Evolutionary conservation across 768 basidiomycete genomes (phyloP), one percentile per base, ranked within the genome.

Genomic region (Strobilomyces confusus): DNA sequence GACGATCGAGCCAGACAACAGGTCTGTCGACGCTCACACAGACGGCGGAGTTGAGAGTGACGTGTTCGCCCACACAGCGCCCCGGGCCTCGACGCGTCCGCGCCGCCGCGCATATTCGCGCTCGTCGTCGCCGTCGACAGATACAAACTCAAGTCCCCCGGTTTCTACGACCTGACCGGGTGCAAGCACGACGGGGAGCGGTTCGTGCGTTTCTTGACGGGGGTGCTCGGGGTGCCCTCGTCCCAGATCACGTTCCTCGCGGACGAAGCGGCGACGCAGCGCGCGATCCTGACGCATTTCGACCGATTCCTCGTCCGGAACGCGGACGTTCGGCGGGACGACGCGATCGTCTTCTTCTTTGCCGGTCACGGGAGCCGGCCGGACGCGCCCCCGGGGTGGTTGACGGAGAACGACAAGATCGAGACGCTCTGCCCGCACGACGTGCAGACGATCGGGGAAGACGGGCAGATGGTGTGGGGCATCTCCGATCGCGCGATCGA

Each of bases 111-210:
- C 15, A 51, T 63, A 41, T 64, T 63, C 20, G 56, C 56, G 11
- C 56, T 61, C 15, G 55, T 64, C 23, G 49, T 63, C 6, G 56
- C 48, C 1, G 49, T 63, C 22, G 62, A 63, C 26, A 23, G 0
- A 34, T 63, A 63, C 34, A 29, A 0, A 30, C 61, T 58, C 52
- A 52, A 50, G 40, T 25, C 8, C 8, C 9, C 26, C 8, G 9
- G 0, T 0, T 5, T 14, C 33, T 0, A 1, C 0, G 0, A 58
- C 13, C 37, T 63, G 11, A 50, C 20, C 1, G 63, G 63, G n/a
- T 64, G 62, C 56, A 61, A 43, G 30, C 53, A 50, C 33, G 62
- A 61, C 15, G 62, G 62, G 9, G 0, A 50, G 22, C 50, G 63
- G 4, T 58, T 64, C 43, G 40, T 58, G 4, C 1, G 19, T 0